phyloP scores from a whole-genome alignment of 1,284 basidiomycete genomes.

The Ustilago bromivora region DNA sequence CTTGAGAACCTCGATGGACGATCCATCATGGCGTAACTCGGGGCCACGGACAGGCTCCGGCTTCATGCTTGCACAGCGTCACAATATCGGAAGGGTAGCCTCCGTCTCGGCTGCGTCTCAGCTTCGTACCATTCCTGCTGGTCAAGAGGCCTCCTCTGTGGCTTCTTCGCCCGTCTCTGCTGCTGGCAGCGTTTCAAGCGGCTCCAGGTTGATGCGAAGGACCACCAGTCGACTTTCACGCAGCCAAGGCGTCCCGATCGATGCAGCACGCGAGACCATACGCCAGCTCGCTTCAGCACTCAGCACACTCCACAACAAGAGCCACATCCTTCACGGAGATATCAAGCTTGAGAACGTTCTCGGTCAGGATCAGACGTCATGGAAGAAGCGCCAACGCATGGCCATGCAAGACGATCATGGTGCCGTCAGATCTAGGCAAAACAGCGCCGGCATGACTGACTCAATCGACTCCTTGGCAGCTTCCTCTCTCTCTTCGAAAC shows the following conservation, averaged over 20 bases:
- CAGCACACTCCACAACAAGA: conserved; percentile 84
- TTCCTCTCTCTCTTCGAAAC: conserved; percentile 69
- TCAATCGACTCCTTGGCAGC: conserved; percentile 35
- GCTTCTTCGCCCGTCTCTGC: conserved; percentile 43
- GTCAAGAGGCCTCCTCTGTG: conserved; percentile 29
- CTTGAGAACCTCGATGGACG: conserved; percentile 31
- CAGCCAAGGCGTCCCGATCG: conserved; percentile 58
- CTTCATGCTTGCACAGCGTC: conserved; percentile 25
- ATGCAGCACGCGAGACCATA: conserved; percentile 84
- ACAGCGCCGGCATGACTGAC: conserved; percentile 17
- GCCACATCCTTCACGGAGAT: conserved; percentile 74
- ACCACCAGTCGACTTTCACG: conserved; percentile 30
- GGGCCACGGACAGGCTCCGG: conserved; percentile 44
- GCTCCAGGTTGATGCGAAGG: conserved; percentile 34
- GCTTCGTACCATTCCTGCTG: conserved; percentile 49
- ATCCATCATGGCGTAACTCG: conserved; percentile 22
- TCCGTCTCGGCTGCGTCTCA: conserved; percentile 40
- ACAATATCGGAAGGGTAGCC: conserved; percentile 30
- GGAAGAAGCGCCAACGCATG: conserved; percentile 46
- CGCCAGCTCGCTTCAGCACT: conserved; percentile 88
- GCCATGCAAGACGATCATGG: conserved; percentile 6
- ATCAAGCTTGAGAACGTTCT: conserved; percentile 97
- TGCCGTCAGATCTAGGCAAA: conserved; percentile 16
- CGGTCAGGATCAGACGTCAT: conserved; percentile 47
- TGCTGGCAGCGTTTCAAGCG: conserved; percentile 41